Evolutionary conservation across 148 eudicot genomes (phyloP).

Genomic region (Camellia japonica): DNA sequence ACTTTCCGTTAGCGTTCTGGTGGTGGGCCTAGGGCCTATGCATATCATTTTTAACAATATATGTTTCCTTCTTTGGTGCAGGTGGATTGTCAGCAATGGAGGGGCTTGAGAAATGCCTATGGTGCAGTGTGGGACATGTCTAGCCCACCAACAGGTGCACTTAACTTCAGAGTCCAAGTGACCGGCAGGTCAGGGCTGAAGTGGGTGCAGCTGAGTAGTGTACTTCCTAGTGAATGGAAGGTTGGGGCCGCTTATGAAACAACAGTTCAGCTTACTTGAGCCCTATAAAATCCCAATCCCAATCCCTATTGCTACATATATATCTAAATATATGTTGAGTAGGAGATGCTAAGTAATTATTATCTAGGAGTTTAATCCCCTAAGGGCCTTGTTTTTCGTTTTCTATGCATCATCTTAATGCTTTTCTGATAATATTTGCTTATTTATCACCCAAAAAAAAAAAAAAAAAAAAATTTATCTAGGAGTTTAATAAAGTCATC

Average conservation of each 20-base stretch:
- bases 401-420: no score
- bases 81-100: conserved; percentile 61
- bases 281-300: background rate
- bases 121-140: conserved; percentile 67
- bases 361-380: no score
- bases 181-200: conserved; percentile 29
- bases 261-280: background rate
- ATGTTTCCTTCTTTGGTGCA: conserved; percentile 13
- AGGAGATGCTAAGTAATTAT: background rate
- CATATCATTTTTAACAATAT: background rate
- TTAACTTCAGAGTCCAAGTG: conserved; percentile 32
- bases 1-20: no score
- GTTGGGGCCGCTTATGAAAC: conserved; percentile 37
- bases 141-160: conserved; percentile 46
- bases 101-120: conserved; percentile 40
- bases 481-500: background rate
- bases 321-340: background rate
- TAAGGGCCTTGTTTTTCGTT: no score
- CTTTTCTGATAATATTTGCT: no score
- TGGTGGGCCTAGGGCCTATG: no score
- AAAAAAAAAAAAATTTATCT: no score
- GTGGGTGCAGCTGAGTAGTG: conserved; percentile 32
- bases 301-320: background rate
- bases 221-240: conserved; percentile 37
- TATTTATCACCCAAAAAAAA: no score